These are phyloP conservation scores for Corymbia calophylla DNA, from an alignment of 441 rosid species.

Conservation along the genomic window DNA sequence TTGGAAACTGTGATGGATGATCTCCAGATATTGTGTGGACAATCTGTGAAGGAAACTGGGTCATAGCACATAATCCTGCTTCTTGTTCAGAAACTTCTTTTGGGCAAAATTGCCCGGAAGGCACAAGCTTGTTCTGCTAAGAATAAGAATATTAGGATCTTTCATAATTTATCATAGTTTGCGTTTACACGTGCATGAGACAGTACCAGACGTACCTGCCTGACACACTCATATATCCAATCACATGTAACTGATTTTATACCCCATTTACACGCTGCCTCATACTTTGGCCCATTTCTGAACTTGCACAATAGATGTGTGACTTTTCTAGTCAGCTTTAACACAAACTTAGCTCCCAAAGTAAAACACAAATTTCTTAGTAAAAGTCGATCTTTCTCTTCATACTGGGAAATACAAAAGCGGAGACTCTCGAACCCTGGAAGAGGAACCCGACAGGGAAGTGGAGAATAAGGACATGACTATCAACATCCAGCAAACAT, in stretches of 20 bases:
- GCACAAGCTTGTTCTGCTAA: slow-evolving; percentile 67
- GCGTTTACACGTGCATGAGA: neutral
- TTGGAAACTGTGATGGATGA: slow-evolving; percentile 37
- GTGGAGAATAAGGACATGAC: slow-evolving; percentile 93
- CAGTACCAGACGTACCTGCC: slow-evolving; percentile 50
- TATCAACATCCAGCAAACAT: slow-evolving; percentile 67
- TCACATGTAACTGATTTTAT: slow-evolving; percentile 57
- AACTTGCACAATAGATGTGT: slow-evolving; percentile 89
- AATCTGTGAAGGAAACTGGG: slow-evolving; percentile 72
- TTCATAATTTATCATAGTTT: neutral
- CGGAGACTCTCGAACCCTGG: slow-evolving; percentile 74
- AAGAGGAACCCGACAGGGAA: slow-evolving; percentile 80
- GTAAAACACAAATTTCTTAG: slow-evolving; percentile 77
- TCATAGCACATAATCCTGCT: slow-evolving; percentile 55
- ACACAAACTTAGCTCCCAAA: slow-evolving; percentile 77
- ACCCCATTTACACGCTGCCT: slow-evolving; percentile 78
- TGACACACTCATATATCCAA: slow-evolving; percentile 90
- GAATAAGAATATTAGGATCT: neutral
- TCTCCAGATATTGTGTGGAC: slow-evolving; percentile 38
- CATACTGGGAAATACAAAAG: slow-evolving; percentile 81
- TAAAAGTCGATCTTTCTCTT: slow-evolving; percentile 67
- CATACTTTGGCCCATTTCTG: slow-evolving; percentile 71
- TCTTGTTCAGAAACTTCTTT: slow-evolving; percentile 74
- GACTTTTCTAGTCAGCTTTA: slow-evolving; percentile 63
- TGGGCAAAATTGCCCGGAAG: slow-evolving; percentile 56